Base-by-base conservation (phyloP, 768 basidiomycete genomes). In the Lentinula detonsa region DNA sequence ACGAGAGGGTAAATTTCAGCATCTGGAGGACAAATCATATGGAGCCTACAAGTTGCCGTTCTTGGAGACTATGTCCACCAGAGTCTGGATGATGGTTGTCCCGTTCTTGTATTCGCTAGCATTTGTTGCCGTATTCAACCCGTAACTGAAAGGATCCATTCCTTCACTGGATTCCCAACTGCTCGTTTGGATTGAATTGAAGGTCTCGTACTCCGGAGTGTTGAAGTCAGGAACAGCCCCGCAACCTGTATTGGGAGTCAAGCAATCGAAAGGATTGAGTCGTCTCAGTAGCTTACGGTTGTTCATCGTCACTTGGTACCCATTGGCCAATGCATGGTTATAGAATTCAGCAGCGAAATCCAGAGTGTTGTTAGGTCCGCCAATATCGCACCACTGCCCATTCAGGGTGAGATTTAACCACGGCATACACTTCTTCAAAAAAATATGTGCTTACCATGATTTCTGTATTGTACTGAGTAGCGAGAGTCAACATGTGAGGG, bases 101-200 rank as follows among this genome's bases (percentile, higher is more conserved):
- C 75, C 78, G 56, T 78, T 79, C 72, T 80, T 84, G 65, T 83
- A 85, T 58, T 79, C 64, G 18, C 65, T 67, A 1, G 73, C 69
- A 57, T 72, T 67, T 34, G 82, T 82, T 9, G 73, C 75, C 3
- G 71, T 70, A 63, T 81, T 78, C 35, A 76, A 68, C 0, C 84
- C 84, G 56, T 80, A 85, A 59, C 78, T 81, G 54, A 66, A 75
- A 0, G 83, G 82, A 63, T 83, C 81, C 75, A 86, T 79, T 31
- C 83, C 85, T 62, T 84, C 85, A 37, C 71, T 82, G 10, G 78
- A 82, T 65, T 86, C 85, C 85, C 85, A 86, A 37, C 72, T 76
- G 23, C 69, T 69, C 0, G 78, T 73, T 31, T 81, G 79, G 23
- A 80, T 73, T 4, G 78, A 74, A 15, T 75, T 76, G 43, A 81